phyloP scores from a whole-genome alignment of 768 basidiomycete species.

The Chiua virens region DNA sequence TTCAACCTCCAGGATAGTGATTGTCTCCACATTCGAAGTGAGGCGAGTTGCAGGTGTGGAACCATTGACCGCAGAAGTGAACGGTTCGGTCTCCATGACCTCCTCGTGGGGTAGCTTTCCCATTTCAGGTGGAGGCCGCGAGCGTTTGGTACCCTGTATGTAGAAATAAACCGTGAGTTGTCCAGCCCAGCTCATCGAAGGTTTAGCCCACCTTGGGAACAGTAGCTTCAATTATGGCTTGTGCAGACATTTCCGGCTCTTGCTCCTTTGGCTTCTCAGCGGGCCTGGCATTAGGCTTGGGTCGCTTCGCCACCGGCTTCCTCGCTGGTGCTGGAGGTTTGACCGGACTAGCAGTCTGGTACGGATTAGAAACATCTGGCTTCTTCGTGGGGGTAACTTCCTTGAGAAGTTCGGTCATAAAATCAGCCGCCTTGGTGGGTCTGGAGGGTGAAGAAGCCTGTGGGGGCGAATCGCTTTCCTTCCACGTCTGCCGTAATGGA shows the following conservation, averaged over 20 bases:
- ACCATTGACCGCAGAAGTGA: constrained; percentile 17
- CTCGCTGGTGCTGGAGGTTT: constrained; percentile 47
- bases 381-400: constrained; percentile 65
- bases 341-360: constrained; percentile 71
- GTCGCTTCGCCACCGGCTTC: constrained; percentile 40
- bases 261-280: constrained; percentile 30
- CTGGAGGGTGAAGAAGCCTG: constrained; percentile 31
- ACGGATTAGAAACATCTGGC: constrained; percentile 74
- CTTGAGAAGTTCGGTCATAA: constrained; percentile 70
- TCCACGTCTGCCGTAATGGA: constrained; percentile 75
- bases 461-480: constrained; percentile 41
- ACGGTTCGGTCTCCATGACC: constrained; percentile 9
- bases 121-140: constrained; percentile 64
- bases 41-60: constrained; percentile 1
- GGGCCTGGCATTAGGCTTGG: constrained; percentile 35
- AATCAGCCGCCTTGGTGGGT: constrained; percentile 66
- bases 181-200: constrained; percentile 3
- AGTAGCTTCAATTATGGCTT: constrained; percentile 76
- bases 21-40: constrained; percentile 32
- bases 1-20: constrained; percentile 39
- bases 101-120: constrained; percentile 33
- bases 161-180: constrained; percentile 1
- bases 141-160: constrained; percentile 71
- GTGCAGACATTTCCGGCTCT: constrained; percentile 45
- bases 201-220: constrained; percentile 58